Evolutionary conservation across 2,329 filamentous ascomycete genomes (phyloP).

Genomic region (Microsporum canis): DNA sequence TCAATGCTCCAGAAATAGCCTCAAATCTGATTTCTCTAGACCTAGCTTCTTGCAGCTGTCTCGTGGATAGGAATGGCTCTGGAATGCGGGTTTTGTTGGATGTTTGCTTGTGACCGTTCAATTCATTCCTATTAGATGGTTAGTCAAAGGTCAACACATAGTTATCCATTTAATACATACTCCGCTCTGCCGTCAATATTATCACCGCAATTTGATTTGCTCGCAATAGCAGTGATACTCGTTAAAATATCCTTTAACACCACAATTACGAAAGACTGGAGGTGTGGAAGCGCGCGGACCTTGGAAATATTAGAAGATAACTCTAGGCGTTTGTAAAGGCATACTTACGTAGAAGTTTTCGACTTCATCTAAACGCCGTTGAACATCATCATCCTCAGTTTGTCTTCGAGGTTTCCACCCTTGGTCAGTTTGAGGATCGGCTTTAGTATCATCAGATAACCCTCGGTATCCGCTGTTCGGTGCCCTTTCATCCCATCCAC

Average conservation of each 20-base stretch:
- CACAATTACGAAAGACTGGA: constrained; percentile 89
- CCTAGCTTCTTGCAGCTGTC: constrained; percentile 71
- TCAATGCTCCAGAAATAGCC: constrained; percentile 75
- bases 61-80: constrained; percentile 32
- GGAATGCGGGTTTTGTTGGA: neutral
- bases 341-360: constrained; percentile 76
- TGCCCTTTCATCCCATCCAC: constrained; percentile 62
- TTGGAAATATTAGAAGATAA: neutral
- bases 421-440: constrained; percentile 1
- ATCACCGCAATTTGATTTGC: constrained; percentile 41
- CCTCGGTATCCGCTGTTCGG: constrained; percentile 28
- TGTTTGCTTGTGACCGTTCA: neutral
- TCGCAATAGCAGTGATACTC: constrained; percentile 71
- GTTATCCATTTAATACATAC: constrained; percentile 29
- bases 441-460: constrained; percentile 15
- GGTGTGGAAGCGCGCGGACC: constrained; percentile 64
- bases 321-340: neutral
- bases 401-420: constrained; percentile 18
- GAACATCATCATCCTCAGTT: constrained; percentile 29
- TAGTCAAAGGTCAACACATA: neutral
- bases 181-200: constrained; percentile 34
- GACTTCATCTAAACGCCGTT: constrained; percentile 56
- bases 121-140: neutral
- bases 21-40: constrained; percentile 81
- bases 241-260: constrained; percentile 77